phyloP scores from a whole-genome alignment of 495 filamentous ascomycete species.

The Aspergillus bridgeri region DNA sequence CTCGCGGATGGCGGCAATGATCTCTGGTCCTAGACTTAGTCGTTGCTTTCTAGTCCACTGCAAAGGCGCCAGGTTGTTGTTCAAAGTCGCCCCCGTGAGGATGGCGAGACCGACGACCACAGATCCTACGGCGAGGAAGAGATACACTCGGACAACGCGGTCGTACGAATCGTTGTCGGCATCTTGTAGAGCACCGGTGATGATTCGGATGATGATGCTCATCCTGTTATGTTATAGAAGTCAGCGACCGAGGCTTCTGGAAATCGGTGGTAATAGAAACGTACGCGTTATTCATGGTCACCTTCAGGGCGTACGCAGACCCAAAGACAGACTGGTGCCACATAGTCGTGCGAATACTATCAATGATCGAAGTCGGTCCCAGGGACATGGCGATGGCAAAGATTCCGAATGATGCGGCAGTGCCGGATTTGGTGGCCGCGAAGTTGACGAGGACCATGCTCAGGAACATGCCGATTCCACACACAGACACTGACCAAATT shows the following conservation, averaged over 20 bases:
- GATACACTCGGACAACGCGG: slow-evolving; percentile 39
- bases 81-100: slow-evolving; percentile 23
- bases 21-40: slow-evolving; percentile 24
- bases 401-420: slow-evolving; percentile 42
- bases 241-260: neutral
- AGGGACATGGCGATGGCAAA: slow-evolving; percentile 40
- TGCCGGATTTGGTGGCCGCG: slow-evolving; percentile 29
- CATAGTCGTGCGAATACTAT: slow-evolving; percentile 41
- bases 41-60: slow-evolving; percentile 44
- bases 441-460: slow-evolving; percentile 42
- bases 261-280: neutral
- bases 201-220: slow-evolving; percentile 44
- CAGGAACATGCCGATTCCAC: slow-evolving; percentile 37
- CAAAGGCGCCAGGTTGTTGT: slow-evolving; percentile 26
- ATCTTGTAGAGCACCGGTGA: slow-evolving; percentile 43
- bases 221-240: slow-evolving; percentile 29
- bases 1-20: slow-evolving; percentile 28
- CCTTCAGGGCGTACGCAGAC: slow-evolving; percentile 41
- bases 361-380: slow-evolving; percentile 42
- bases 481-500: slow-evolving; percentile 26
- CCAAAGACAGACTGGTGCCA: slow-evolving; percentile 46
- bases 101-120: slow-evolving; percentile 30
- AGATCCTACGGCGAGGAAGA: slow-evolving; percentile 32
- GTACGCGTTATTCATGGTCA: slow-evolving; percentile 46
- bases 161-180: slow-evolving; percentile 38